Percentiles rank a stretch among this genome's conserved stretches.
These are phyloP conservation scores for Phialophora expanda DNA, from an alignment of 2,329 filamentous ascomycete genomes.

Conservation along the genomic window DNA sequence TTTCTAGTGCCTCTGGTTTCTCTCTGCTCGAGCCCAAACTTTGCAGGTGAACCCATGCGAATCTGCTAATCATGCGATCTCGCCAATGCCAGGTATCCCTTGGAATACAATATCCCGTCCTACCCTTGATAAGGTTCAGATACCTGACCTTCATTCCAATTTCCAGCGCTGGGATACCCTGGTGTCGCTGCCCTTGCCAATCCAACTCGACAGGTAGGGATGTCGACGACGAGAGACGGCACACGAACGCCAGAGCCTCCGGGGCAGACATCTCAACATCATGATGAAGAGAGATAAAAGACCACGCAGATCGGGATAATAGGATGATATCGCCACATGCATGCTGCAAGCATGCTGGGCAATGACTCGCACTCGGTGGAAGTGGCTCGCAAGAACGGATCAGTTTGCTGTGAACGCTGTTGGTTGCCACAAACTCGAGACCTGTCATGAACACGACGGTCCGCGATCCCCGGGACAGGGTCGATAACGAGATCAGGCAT, in stretches of 20 bases:
- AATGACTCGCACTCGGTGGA: not conserved
- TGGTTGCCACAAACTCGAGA: not conserved
- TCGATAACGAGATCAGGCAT: not conserved
- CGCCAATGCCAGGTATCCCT: not conserved
- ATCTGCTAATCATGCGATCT: not conserved
- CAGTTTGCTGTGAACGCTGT: not conserved
- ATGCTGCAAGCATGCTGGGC: not conserved
- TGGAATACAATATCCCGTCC: not conserved
- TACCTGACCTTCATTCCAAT: not conserved
- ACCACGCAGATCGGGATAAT: not conserved
- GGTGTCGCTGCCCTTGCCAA: not conserved
- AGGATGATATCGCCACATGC: not conserved
- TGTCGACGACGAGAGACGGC: not conserved
- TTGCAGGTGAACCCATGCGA: not conserved
- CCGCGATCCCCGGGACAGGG: not conserved
- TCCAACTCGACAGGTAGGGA: not conserved
- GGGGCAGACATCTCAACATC: not conserved
- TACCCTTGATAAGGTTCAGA: not conserved
- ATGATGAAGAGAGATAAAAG: conserved; percentile 1
- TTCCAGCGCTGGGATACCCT: not conserved
- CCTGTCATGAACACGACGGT: not conserved
- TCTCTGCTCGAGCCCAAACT: not conserved
- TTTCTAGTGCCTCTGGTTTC: not conserved
- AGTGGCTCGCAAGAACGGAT: not conserved
- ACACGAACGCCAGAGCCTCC: not conserved